These are phyloP conservation scores for Malassezia psittaci DNA, from an alignment of 1,284 basidiomycete genomes.

Conservation along the genomic window DNA sequence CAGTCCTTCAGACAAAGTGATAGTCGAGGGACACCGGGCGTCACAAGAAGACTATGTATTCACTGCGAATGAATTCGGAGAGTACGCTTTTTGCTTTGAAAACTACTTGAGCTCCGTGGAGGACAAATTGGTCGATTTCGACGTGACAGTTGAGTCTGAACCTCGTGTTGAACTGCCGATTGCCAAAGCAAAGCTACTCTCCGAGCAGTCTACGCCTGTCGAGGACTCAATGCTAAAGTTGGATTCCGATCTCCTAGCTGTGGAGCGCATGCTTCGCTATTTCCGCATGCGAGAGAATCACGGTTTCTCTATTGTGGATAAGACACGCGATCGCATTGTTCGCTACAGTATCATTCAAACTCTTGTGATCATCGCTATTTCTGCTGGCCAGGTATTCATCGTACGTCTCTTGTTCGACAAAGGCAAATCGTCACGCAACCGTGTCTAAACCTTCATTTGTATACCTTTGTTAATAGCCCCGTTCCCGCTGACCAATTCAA, in stretches of 20 bases:
- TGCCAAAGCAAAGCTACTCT: slow-evolving; percentile 25
- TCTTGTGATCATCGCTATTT: slow-evolving; percentile 34
- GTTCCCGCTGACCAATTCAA: neutral
- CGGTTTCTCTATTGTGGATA: slow-evolving; percentile 37
- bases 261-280: slow-evolving; percentile 39
- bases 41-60: slow-evolving; percentile 94
- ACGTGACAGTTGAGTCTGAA: slow-evolving; percentile 47
- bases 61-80: slow-evolving; percentile 82
- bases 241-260: slow-evolving; percentile 25
- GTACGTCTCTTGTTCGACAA: slow-evolving; percentile 38
- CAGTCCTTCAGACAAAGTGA: slow-evolving; percentile 72
- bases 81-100: slow-evolving; percentile 97
- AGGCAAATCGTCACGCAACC: slow-evolving; percentile 27
- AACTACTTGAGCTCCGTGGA: slow-evolving; percentile 57
- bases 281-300: slow-evolving; percentile 45
- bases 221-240: slow-evolving; percentile 36
- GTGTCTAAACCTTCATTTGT: slow-evolving; percentile 25
- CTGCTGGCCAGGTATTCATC: slow-evolving; percentile 37
- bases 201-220: slow-evolving; percentile 39
- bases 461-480: neutral
- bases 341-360: slow-evolving; percentile 41
- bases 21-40: slow-evolving; percentile 76
- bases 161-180: slow-evolving; percentile 40
- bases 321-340: slow-evolving; percentile 36
- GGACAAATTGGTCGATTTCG: slow-evolving; percentile 46